phyloP scores from a whole-genome alignment of 192 early-diverging fungal genomes.

The Rhizophlyctis rosea region DNA sequence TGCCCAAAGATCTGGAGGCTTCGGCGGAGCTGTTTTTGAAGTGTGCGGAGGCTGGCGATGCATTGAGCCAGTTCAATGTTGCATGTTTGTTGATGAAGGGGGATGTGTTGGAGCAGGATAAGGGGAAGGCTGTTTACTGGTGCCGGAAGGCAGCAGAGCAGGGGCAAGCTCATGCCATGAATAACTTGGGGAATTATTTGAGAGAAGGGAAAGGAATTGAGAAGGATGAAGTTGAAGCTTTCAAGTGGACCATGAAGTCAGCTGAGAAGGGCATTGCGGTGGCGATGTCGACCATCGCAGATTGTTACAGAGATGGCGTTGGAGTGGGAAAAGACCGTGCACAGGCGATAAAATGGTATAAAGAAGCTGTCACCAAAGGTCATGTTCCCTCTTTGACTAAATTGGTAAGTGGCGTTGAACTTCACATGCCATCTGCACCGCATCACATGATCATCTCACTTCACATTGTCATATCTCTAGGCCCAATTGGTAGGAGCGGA shows the following conservation, averaged over 20 bases:
- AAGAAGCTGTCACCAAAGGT: neutral
- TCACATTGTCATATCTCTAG: neutral
- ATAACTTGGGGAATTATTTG: slow-evolving; percentile 63
- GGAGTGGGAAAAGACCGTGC: neutral
- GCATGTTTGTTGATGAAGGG: slow-evolving; percentile 63
- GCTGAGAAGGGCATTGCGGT: neutral
- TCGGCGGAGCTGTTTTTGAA: slow-evolving; percentile 50
- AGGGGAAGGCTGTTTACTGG: slow-evolving; percentile 35
- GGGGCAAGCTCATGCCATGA: slow-evolving; percentile 52
- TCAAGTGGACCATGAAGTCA: neutral
- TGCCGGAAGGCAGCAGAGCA: slow-evolving; percentile 49
- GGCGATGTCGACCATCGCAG: neutral
- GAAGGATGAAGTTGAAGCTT: neutral
- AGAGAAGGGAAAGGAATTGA: slow-evolving; percentile 52
- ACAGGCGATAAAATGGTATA: neutral
- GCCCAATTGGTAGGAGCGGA: neutral
- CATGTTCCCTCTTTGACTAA: neutral
- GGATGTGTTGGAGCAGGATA: slow-evolving; percentile 41
- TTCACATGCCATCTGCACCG: neutral
- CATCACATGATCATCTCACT: slow-evolving; percentile 16
- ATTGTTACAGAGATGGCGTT: neutral
- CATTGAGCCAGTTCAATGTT: slow-evolving; percentile 54
- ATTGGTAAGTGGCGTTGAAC: neutral
- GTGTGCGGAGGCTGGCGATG: slow-evolving; percentile 51
- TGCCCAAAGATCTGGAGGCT: slow-evolving; percentile 31